Base-by-base conservation (phyloP, 352 stramenopile species). In the Blastocystis sp. region DNA sequence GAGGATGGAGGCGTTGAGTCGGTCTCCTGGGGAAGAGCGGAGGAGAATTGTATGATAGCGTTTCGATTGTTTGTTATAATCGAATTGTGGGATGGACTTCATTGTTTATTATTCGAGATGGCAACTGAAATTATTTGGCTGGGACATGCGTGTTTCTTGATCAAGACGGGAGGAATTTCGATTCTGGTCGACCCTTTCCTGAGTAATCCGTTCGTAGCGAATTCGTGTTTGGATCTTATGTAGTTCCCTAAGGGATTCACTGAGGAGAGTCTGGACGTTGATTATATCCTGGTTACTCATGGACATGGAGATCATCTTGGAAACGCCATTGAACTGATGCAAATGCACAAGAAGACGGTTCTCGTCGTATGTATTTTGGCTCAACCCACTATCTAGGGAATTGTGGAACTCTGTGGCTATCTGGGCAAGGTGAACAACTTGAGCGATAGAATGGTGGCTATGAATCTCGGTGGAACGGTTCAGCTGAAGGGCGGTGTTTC, bases 271-370 rank as follows among this genome's bases (percentile, higher is more conserved):
- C 32, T 85, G 51, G 57, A 54, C 40, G 57, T 76, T 24, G 75
- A 85, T 76, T 85, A 44, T 32, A 73, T 85, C 40, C 75, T 85
- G 16, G 75, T 85, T 27, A 85, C 75, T 27, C 75, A 85, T 53
- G 75, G 57, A 6, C 75, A 85, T 54, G 46, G 40, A 42, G 75
- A 85, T 44, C 75, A 85, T 24, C 32, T 85, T 16, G 75, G 75
- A 54, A 54, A 72, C 21, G 40, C 75, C 6, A 29, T 73, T 40
- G 48, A 69, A 53, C 42, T 85, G 14, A 51, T 85, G 29, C 49
- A 85, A 56, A 27, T 32, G 29, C 49, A 72, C 21, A 69, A 69
- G 14, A 71, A 85, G 16, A 42, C 75, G 16, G 9, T 14, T 8
- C n/a, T 72, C 27, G 42, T 85, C 21, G 75, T 85, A 85, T 51